Evolutionary conservation across 805 yeast species (phyloP).

Genomic region (Saturnispora dispora): DNA sequence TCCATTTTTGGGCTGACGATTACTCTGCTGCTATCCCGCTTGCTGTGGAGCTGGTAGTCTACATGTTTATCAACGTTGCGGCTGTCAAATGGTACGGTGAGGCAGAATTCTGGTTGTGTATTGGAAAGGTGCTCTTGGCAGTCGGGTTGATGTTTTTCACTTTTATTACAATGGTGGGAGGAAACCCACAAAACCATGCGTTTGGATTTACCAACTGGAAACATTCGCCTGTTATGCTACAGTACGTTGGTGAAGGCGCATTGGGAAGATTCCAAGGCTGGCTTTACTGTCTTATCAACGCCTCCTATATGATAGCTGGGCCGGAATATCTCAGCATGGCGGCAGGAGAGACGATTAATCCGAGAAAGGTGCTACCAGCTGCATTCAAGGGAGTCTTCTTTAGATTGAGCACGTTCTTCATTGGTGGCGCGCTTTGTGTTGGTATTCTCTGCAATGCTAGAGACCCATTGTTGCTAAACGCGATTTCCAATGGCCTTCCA

Average conservation of each 20-base stretch:
- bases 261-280: conserved; percentile 40
- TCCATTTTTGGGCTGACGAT: conserved; percentile 44
- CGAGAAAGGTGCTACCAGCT: conserved; percentile 36
- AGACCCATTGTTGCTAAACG: conserved; percentile 29
- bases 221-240: conserved; percentile 19
- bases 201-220: conserved; percentile 48
- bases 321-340: conserved; percentile 40
- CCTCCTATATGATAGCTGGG: conserved; percentile 60
- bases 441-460: conserved; percentile 36
- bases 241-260: conserved; percentile 29
- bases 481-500: conserved; percentile 29
- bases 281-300: conserved; percentile 51
- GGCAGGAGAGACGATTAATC: conserved; percentile 38
- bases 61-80: conserved; percentile 35
- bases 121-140: conserved; percentile 41
- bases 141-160: conserved; percentile 41
- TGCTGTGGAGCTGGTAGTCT: conserved; percentile 33
- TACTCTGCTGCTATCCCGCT: conserved; percentile 41
- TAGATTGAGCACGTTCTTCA: conserved; percentile 34
- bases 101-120: conserved; percentile 37
- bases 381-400: conserved; percentile 39
- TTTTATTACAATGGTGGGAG: conserved; percentile 48
- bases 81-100: conserved; percentile 45
- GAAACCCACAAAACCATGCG: conserved; percentile 42
- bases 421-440: conserved; percentile 41